phyloP scores from a whole-genome alignment of 345 rosid species.

The Bretschneidera sinensis region DNA sequence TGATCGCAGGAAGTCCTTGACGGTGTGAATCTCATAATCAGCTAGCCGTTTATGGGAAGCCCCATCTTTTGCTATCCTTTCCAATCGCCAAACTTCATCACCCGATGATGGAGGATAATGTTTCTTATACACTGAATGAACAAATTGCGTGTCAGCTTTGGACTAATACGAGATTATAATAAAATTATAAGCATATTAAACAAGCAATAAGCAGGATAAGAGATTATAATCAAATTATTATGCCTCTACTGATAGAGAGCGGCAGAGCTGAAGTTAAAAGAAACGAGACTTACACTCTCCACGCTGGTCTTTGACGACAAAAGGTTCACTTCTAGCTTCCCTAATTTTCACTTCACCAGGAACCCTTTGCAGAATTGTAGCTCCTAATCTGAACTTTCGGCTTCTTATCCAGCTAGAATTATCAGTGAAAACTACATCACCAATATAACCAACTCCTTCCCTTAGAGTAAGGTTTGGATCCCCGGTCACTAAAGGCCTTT shows the following conservation, averaged over 20 bases:
- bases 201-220: neutral
- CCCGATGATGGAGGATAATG: slow-evolving; percentile 62
- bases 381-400: slow-evolving; percentile 72
- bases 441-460: slow-evolving; percentile 44
- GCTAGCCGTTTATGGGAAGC: slow-evolving; percentile 35
- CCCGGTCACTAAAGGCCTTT: slow-evolving; percentile 66
- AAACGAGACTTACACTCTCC: slow-evolving; percentile 75
- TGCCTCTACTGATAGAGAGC: neutral
- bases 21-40: slow-evolving; percentile 14
- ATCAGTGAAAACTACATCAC: slow-evolving; percentile 56
- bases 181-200: neutral
- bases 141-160: slow-evolving; percentile 3
- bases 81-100: slow-evolving; percentile 74
- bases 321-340: slow-evolving; percentile 65
- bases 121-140: slow-evolving; percentile 55
- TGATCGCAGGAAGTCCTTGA: slow-evolving; percentile 40
- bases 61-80: slow-evolving; percentile 68
- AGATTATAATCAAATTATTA: too few relatives aligned
- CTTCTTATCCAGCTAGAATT: slow-evolving; percentile 81
- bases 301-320: slow-evolving; percentile 73
- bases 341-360: slow-evolving; percentile 35
- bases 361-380: slow-evolving; percentile 28
- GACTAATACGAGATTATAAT: too few relatives aligned
- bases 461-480: slow-evolving; percentile 36
- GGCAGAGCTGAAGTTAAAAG: neutral